Conservation (phyloP, 78 protist species). For the Pelomyxa schiedti region DNA sequence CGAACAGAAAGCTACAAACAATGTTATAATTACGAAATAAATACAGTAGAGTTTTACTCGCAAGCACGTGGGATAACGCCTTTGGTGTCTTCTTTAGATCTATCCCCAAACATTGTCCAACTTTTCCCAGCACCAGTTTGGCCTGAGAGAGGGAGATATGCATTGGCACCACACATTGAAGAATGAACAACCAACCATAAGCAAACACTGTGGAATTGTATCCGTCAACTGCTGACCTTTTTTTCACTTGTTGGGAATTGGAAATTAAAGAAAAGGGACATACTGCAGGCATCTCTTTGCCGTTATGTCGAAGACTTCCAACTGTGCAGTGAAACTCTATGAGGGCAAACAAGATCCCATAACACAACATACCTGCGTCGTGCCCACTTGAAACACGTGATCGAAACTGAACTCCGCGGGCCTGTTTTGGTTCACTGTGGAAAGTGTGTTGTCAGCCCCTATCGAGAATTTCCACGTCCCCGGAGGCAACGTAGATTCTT, state of each 20-base stretch:
- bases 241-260: neutral
- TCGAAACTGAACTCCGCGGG: neutral
- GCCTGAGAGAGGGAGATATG: neutral
- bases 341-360: too few species aligned
- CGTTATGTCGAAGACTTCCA: neutral
- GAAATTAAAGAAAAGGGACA: neutral
- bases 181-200: slow-evolving; percentile 18
- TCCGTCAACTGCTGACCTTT: slow-evolving; percentile 26
- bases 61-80: slow-evolving; percentile 44
- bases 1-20: too few species aligned
- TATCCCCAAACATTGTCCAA: slow-evolving; percentile 31
- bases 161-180: neutral
- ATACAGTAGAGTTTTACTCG: too few species aligned
- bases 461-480: too few species aligned
- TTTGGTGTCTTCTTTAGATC: neutral
- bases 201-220: slow-evolving; percentile 50
- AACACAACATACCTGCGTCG: neutral
- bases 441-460: neutral
- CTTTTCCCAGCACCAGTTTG: slow-evolving; percentile 9
- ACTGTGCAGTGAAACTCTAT: too few species aligned
- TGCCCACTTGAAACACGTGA: neutral
- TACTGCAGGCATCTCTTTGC: neutral
- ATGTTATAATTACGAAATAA: too few species aligned
- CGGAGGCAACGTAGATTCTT: neutral
- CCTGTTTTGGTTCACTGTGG: neutral